Base-by-base conservation (phyloP, 2,329 filamentous ascomycete genomes). In the Pseudopyrenochaeta lycopersici region DNA sequence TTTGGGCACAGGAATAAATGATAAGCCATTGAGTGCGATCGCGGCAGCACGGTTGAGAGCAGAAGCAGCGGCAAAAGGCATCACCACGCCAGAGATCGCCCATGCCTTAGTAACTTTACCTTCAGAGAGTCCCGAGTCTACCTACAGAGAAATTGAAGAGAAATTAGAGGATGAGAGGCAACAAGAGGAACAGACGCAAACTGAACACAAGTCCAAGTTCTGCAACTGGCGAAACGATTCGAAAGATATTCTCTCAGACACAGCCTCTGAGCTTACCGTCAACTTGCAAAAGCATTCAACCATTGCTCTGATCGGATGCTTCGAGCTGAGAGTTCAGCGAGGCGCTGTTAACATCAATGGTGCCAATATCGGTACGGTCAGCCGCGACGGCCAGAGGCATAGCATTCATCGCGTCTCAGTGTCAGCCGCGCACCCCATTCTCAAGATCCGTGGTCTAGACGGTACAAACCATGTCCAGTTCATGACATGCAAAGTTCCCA, bases 351-450 rank as follows among this genome's bases (percentile, higher is more conserved):
- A 84, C 1, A 72, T 94, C 21, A 83, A 86, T 12, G 90, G 90
- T 14, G 86, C 89, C 6, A 84, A 81, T 6, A 70, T 94, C 3
- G 77, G 78, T 10, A 70, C 82, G 1, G 78, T 81, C 0, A 60
- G 60, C 41, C 60, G 47, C 33, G 47, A 56, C 31, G 60, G 60
- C 12, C 56, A 65, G 39, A 58, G 58, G 20, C 50, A 52, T 7
- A 46, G 42, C 31, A 39, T 39, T n/a, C 51, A 67, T 60, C 87
- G 84, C 79, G 80, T 91, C 14, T 86, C 85, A 70, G 88, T 89
- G 14, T 85, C 90, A 1, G 82, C 84, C 36, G 90, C 88, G 32
- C 86, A 91, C 67, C 86, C 90, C 1, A 74, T 94, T 1, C 89
- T 89, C 1, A 84, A 89, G 0, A 80, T 94, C 30, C 69, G 72